Percentiles rank a stretch among this genome's conserved stretches.
phyloP scores from a whole-genome alignment of 768 basidiomycete genomes.

The Pleurotus sapidus region DNA sequence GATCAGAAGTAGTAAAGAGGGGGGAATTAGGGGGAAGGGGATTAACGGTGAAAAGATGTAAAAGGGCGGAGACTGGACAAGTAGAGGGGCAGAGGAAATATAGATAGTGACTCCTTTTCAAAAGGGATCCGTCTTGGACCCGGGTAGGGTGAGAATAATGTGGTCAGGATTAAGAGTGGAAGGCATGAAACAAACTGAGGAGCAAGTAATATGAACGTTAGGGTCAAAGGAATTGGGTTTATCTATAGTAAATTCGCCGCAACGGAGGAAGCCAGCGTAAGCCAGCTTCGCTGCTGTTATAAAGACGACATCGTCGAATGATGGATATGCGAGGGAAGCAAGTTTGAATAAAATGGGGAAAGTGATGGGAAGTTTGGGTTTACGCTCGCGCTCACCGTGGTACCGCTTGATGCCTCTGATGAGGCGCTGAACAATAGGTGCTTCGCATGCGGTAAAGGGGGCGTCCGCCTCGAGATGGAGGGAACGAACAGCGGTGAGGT shows the following conservation, averaged over 20 bases:
- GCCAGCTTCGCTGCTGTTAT: slow-evolving; percentile 16
- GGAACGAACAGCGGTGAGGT: no score
- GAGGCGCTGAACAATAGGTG: slow-evolving; percentile 22
- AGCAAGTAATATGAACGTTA: no score
- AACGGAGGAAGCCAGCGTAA: slow-evolving; percentile 8
- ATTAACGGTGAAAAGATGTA: neutral
- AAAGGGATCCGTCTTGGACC: slow-evolving; percentile 36
- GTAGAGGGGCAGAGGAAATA: slow-evolving; percentile 17
- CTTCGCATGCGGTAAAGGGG: slow-evolving; percentile 26
- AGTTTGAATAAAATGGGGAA: no score
- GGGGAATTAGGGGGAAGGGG: neutral
- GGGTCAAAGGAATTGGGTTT: no score
- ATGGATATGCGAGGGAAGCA: slow-evolving; percentile 7
- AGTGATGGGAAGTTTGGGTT: no score
- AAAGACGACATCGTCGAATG: slow-evolving; percentile 8
- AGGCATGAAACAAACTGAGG: no score
- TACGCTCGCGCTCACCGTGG: no score
- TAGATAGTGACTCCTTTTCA: slow-evolving; percentile 10
- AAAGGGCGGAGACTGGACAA: neutral
- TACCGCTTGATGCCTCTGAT: no score
- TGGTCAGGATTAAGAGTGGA: no score
- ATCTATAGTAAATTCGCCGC: no score
- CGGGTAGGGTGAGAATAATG: slow-evolving; percentile 17
- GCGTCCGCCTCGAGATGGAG: slow-evolving; percentile 28
- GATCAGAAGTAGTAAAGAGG: neutral